Conservation (phyloP, 164 flowering plant genomes). For the Tetrastigma voinierianum region DNA sequence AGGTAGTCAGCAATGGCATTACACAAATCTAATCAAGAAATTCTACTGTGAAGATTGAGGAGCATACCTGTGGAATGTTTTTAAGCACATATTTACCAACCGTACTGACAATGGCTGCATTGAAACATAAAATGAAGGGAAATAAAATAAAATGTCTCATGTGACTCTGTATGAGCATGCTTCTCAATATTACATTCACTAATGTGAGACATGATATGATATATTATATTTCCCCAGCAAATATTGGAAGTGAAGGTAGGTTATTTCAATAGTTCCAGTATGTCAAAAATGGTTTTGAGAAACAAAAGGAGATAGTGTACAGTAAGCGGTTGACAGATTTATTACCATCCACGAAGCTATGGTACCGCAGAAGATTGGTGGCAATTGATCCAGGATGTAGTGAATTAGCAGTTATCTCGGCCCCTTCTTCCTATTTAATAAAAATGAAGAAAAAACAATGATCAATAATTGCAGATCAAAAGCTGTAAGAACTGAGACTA, state of each 20-base stretch:
- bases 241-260: no score
- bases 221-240: not conserved
- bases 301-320: not conserved
- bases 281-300: not conserved
- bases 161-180: no score
- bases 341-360: conserved; percentile 34
- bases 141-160: not conserved
- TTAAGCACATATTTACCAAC: conserved; percentile 45
- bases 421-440: conserved; percentile 59
- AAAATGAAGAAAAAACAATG: not conserved
- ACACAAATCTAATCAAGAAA: no score
- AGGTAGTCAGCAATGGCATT: no score
- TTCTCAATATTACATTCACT: no score
- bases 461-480: not conserved
- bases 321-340: not conserved
- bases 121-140: conserved; percentile 7
- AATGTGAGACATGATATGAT: not conserved
- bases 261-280: not conserved
- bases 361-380: conserved; percentile 43
- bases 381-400: conserved; percentile 52
- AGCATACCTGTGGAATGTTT: conserved; percentile 53
- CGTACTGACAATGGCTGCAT: conserved; percentile 33
- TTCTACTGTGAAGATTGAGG: no score
- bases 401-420: conserved; percentile 46
- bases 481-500: not conserved